Percentiles rank a stretch among this genome's conserved stretches.
Evolutionary conservation across 352 stramenopile species (phyloP).

Genomic region (Phytophthora hybrid): DNA sequence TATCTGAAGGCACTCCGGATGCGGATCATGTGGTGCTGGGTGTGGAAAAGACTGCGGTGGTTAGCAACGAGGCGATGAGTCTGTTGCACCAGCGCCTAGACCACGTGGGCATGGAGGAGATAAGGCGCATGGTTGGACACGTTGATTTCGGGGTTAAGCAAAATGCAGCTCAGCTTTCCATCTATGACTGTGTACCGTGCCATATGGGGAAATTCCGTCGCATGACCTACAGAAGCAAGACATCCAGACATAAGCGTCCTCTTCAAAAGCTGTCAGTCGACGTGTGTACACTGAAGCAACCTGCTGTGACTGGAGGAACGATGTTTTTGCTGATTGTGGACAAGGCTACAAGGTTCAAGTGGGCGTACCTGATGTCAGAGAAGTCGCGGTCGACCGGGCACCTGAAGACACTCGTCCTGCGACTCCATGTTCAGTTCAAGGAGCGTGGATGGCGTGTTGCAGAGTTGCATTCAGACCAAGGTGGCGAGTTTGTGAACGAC

Average conservation of each 20-base stretch:
- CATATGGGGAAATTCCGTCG: conserved; percentile 11
- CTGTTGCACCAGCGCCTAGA: conserved; percentile 17
- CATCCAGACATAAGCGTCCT: not conserved
- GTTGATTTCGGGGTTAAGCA: conserved; percentile 19
- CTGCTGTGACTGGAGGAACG: conserved; percentile 2
- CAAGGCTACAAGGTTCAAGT: conserved; percentile 26
- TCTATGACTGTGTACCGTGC: conserved; percentile 25
- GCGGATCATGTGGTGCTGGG: conserved; percentile 13
- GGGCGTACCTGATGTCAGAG: conserved; percentile 9
- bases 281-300: conserved; percentile 9
- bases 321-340: conserved; percentile 28
- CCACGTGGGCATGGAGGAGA: conserved; percentile 18
- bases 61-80: conserved; percentile 2
- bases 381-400: conserved; percentile 11
- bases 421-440: conserved; percentile 20
- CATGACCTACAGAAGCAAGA: conserved; percentile 5
- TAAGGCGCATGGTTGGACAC: conserved; percentile 5
- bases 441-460: not conserved
- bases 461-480: conserved; percentile 9
- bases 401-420: conserved; percentile 5
- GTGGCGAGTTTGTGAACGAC: not conserved
- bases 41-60: not conserved
- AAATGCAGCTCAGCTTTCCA: conserved; percentile 9
- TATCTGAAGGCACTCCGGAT: not conserved
- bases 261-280: conserved; percentile 8